A percentile compares a stretch with the other conserved stretches of the same genome.
These are phyloP conservation scores for Pseudocercospora crystallina DNA, from an alignment of 2,329 filamentous ascomycete species.

Conservation along the genomic window DNA sequence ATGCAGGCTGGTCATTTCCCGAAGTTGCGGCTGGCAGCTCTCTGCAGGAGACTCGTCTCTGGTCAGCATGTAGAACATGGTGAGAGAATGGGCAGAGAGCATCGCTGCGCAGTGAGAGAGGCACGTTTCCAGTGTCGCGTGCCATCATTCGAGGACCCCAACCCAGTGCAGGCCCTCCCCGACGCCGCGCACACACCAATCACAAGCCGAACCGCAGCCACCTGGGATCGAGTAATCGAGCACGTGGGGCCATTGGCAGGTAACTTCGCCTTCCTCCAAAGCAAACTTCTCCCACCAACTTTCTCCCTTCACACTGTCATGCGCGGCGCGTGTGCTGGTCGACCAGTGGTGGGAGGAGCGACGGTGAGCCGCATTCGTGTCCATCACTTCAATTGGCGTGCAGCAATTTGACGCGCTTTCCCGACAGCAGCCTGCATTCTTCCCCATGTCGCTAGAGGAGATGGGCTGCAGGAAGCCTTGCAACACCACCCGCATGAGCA, in stretches of 20 bases:
- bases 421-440: no score
- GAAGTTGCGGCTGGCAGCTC: slow-evolving; percentile 7
- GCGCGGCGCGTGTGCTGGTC: no score
- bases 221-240: no score
- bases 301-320: background rate
- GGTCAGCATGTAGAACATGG: background rate
- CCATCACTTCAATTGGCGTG: no score
- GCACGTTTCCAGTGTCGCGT: slow-evolving; percentile 19
- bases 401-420: no score
- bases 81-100: slow-evolving; percentile 5
- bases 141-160: slow-evolving; percentile 15
- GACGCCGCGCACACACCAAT: background rate
- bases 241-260: no score
- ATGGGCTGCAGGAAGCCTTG: background rate
- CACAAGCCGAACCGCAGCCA: background rate
- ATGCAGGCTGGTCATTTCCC: slow-evolving; percentile 4
- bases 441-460: no score
- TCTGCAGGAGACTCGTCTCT: no score
- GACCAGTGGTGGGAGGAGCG: no score
- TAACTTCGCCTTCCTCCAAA: background rate
- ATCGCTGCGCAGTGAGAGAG: slow-evolving; percentile 3
- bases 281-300: slow-evolving; percentile 1
- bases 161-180: background rate
- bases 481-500: background rate
- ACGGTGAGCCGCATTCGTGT: no score